Conservation (phyloP, 2,329 filamentous ascomycete genomes). For the Diaporthe sp. region DNA sequence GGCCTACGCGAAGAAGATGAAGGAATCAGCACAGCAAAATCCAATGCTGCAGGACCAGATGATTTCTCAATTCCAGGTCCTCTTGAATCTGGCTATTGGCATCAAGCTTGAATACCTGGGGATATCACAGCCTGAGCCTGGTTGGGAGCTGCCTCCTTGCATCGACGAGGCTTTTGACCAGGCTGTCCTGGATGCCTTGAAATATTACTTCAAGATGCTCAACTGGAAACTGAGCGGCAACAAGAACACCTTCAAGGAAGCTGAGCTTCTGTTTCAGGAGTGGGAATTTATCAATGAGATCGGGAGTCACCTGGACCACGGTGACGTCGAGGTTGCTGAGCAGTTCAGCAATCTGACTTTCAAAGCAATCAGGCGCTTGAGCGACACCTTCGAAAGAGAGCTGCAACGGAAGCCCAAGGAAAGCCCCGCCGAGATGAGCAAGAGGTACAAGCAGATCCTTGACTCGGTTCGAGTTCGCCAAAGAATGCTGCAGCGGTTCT, state of each 20-base stretch:
- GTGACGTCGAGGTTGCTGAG: conserved; percentile 96
- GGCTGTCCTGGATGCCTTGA: conserved; percentile 91
- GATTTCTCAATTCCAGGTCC: conserved; percentile 95
- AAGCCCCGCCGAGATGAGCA: conserved; percentile 90
- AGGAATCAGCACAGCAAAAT: conserved; percentile 92
- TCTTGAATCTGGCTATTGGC: conserved; percentile 90
- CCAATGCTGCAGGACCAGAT: conserved; percentile 97
- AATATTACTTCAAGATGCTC: conserved; percentile 98
- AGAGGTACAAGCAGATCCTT: conserved; percentile 93
- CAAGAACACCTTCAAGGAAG: conserved; percentile 99
- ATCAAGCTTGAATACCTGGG: conserved; percentile 91
- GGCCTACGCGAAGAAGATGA: conserved; percentile 94
- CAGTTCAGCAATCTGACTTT: conserved; percentile 96
- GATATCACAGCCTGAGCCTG: conserved; percentile 87
- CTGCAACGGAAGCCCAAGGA: conserved; percentile 88
- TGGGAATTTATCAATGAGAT: conserved; percentile 98
- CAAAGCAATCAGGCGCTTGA: conserved; percentile 90
- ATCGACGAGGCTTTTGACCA: conserved; percentile 97
- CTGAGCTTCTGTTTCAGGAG: conserved; percentile 95
- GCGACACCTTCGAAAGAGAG: conserved; percentile 92
- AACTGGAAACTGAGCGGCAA: conserved; percentile 98
- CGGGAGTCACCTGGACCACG: conserved; percentile 89
- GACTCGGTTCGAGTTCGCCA: conserved; percentile 97
- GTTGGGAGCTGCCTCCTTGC: conserved; percentile 95
- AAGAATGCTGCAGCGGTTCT: conserved; percentile 96